phyloP scores from a whole-genome alignment of 768 basidiomycete genomes.

The Lactarius akahatsu region DNA sequence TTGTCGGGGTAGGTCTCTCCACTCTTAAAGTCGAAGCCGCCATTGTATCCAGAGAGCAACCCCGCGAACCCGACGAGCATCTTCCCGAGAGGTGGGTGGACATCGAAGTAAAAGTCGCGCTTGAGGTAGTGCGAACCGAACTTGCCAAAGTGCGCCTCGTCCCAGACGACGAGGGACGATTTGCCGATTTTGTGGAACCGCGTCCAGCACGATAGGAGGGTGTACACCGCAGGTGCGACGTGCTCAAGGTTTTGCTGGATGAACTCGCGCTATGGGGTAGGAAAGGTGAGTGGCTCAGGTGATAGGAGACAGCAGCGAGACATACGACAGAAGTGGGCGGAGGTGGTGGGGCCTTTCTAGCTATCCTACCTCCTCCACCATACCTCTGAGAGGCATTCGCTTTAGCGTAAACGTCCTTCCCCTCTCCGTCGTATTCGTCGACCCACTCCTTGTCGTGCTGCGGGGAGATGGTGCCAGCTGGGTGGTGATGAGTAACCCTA shows the following conservation, averaged over 20 bases:
- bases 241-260: conserved; percentile 77
- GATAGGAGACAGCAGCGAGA: conserved; percentile 16
- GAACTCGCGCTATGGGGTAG: conserved; percentile 61
- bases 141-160: conserved; percentile 99
- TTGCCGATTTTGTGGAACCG: conserved; percentile 92
- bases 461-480: conserved; percentile 30
- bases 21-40: conserved; percentile 91
- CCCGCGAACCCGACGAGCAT: conserved; percentile 98
- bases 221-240: conserved; percentile 80
- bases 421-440: conserved; percentile 52
- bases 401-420: conserved; percentile 62
- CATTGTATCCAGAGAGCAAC: conserved; percentile 87
- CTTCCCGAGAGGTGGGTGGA: conserved; percentile 97
- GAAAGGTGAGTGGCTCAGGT: not conserved
- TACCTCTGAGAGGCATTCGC: conserved; percentile 37
- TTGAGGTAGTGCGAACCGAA: conserved; percentile 98
- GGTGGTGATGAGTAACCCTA: conserved; percentile 41
- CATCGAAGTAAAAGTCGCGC: conserved; percentile 99
- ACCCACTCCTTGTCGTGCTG: conserved; percentile 34
- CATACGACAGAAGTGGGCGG: conserved; percentile 57
- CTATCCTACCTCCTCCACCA: conserved; percentile 49
- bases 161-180: conserved; percentile 89
- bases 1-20: conserved; percentile 78
- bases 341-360: conserved; percentile 54
- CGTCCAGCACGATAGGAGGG: conserved; percentile 91